Percentiles rank a stretch among this genome's conserved stretches.
Evolutionary conservation across 2,329 filamentous ascomycete genomes (phyloP).

Genomic region (Amauroascus verrucosus): DNA sequence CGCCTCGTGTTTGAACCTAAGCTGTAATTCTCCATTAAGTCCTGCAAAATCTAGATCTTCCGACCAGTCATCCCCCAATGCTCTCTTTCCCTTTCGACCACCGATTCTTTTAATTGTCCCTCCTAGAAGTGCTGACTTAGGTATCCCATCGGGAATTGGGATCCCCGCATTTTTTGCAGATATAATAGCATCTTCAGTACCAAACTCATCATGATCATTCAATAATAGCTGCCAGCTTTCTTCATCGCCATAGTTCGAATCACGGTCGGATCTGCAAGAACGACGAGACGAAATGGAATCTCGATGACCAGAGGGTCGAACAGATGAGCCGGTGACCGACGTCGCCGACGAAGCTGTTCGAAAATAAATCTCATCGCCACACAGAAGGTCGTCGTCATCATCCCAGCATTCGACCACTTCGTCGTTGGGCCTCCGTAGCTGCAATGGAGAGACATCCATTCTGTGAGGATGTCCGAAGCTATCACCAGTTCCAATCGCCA

Average conservation of each 20-base stretch:
- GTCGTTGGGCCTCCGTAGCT: slow-evolving; percentile 26
- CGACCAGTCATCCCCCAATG: slow-evolving; percentile 70
- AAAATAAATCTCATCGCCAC: slow-evolving; percentile 38
- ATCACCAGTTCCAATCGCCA: neutral
- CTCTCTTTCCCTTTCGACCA: slow-evolving; percentile 59
- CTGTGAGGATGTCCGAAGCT: neutral
- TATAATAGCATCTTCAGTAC: slow-evolving; percentile 74
- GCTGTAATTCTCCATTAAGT: slow-evolving; percentile 46
- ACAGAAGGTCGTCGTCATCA: slow-evolving; percentile 41
- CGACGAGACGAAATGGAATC: slow-evolving; percentile 73
- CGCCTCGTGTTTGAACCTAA: slow-evolving; percentile 52
- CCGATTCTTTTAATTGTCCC: slow-evolving; percentile 89
- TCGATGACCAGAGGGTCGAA: slow-evolving; percentile 43
- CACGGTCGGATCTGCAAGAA: slow-evolving; percentile 73
- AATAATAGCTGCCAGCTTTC: slow-evolving; percentile 84
- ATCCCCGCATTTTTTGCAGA: slow-evolving; percentile 84
- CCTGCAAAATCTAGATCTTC: slow-evolving; percentile 64
- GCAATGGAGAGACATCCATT: slow-evolving; percentile 33
- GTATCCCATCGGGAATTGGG: slow-evolving; percentile 75
- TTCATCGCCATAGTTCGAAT: slow-evolving; percentile 59
- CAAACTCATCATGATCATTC: slow-evolving; percentile 72
- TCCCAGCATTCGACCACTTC: slow-evolving; percentile 41
- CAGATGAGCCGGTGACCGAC: slow-evolving; percentile 36
- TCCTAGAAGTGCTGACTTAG: slow-evolving; percentile 77
- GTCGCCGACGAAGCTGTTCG: slow-evolving; percentile 38